phyloP scores from a whole-genome alignment of 805 yeast species.

The Candida tibetensis region DNA sequence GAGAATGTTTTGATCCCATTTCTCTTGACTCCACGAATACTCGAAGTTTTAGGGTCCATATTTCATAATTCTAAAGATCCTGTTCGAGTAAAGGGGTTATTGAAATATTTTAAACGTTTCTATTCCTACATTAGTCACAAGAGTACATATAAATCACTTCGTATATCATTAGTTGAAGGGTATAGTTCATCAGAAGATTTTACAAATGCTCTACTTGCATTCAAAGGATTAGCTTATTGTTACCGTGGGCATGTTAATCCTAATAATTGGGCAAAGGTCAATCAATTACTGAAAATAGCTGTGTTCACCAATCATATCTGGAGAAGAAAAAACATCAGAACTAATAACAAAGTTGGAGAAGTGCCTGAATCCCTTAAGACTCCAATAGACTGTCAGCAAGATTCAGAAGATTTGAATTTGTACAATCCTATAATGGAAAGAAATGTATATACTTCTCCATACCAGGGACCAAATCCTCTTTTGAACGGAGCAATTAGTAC shows the following conservation, averaged over 20 bases:
- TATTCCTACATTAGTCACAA: constrained; percentile 34
- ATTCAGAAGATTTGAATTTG: constrained; percentile 4
- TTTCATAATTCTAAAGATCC: constrained; percentile 27
- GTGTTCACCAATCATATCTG: constrained; percentile 17
- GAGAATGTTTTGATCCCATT: constrained; percentile 28
- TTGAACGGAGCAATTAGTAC: constrained; percentile 26
- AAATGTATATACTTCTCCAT: constrained; percentile 25
- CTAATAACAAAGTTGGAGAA: constrained; percentile 9
- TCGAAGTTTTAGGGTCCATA: constrained; percentile 27
- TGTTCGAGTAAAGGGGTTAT: constrained; percentile 27
- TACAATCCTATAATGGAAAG: constrained; percentile 26
- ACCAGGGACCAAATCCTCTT: constrained; percentile 20
- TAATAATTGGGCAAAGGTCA: constrained; percentile 9
- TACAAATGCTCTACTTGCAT: constrained; percentile 21
- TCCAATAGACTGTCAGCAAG: constrained; percentile 8
- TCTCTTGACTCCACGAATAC: constrained; percentile 24
- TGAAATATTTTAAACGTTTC: constrained; percentile 35
- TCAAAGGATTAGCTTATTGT: constrained; percentile 17
- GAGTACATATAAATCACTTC: constrained; percentile 25
- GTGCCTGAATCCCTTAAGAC: constrained; percentile 7
- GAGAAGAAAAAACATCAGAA: constrained; percentile 22
- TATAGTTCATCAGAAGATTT: constrained; percentile 21
- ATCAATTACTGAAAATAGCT: constrained; percentile 11
- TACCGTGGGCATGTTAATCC: constrained; percentile 20
- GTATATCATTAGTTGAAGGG: constrained; percentile 30